Conservation (phyloP, 345 rosid species). For the Eutrema japonicum region DNA sequence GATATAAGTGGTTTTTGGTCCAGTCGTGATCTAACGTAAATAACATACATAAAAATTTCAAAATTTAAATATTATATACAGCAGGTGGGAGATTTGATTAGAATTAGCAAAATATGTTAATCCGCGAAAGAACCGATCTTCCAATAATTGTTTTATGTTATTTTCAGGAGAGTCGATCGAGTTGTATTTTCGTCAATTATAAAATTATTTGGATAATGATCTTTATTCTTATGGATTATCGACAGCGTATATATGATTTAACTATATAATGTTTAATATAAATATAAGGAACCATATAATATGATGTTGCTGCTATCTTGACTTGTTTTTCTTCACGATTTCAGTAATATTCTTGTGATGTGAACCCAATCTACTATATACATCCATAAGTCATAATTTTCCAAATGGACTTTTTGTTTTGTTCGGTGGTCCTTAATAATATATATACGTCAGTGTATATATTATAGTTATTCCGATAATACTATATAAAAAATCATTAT, state of each 20-base stretch:
- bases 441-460: conserved; percentile 25
- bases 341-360: conserved; percentile 36
- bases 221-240: conserved; percentile 23
- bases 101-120: not conserved
- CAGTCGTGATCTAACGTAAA: not conserved
- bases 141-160: conserved; percentile 30
- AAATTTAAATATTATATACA: not conserved
- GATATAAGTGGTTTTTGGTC: not conserved
- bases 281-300: conserved; percentile 25
- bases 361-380: conserved; percentile 36
- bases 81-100: conserved; percentile 38
- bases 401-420: conserved; percentile 2
- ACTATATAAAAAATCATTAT: not conserved
- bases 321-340: conserved; percentile 45
- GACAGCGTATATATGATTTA: conserved; percentile 10
- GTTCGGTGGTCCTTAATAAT: conserved; percentile 29
- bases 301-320: conserved; percentile 41
- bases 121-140: conserved; percentile 34
- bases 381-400: conserved; percentile 22
- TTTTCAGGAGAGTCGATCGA: conserved; percentile 32
- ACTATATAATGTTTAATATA: conserved; percentile 2
- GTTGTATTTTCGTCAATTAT: conserved; percentile 32
- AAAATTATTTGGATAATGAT: conserved; percentile 28
- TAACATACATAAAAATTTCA: not conserved
- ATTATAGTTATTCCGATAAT: not conserved